Conservation (phyloP, 2,329 filamentous ascomycete genomes). For the Acephala macrosclerotiorum region DNA sequence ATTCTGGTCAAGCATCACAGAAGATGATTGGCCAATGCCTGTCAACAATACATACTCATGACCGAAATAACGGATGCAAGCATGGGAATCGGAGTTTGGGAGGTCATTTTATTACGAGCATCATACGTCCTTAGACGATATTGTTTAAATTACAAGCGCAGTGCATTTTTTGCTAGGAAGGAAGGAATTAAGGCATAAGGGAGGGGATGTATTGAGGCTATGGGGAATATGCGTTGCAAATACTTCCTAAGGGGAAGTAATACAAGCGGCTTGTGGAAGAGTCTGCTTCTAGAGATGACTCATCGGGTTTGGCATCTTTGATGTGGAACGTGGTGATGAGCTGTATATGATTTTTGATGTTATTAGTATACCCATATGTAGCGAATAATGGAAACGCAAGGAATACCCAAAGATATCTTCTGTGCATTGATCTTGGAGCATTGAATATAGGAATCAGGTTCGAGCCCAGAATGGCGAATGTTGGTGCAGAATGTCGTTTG, state of each 20-base stretch:
- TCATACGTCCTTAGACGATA: conserved; percentile 38
- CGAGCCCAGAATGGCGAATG: too few species aligned
- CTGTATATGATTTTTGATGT: conserved; percentile 42
- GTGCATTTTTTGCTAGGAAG: conserved; percentile 33
- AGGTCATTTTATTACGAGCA: conserved; percentile 34
- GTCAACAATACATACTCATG: conserved; percentile 43
- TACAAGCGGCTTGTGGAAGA: conserved; percentile 10
- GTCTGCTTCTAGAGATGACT: conserved; percentile 19
- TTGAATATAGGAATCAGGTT: too few species aligned
- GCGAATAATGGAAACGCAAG: conserved; percentile 15
- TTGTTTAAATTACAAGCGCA: conserved; percentile 37
- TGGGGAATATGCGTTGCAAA: conserved; percentile 13
- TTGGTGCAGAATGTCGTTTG: too few species aligned
- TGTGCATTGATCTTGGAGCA: too few species aligned
- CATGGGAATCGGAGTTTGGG: conserved; percentile 39
- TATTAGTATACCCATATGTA: conserved; percentile 42
- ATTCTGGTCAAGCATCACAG: conserved; percentile 99
- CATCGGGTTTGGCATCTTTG: conserved; percentile 23
- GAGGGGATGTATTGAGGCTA: conserved; percentile 27
- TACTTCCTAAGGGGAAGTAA: conserved; percentile 20
- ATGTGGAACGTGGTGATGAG: conserved; percentile 28
- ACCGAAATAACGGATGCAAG: conserved; percentile 18
- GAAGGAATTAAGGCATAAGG: conserved; percentile 12
- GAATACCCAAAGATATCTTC: neutral
- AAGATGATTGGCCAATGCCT: conserved; percentile 91